Percentiles rank a stretch among this genome's conserved stretches.
Evolutionary conservation across 1,284 basidiomycete species (phyloP).

Genomic region (Xerocomus nothofagi): DNA sequence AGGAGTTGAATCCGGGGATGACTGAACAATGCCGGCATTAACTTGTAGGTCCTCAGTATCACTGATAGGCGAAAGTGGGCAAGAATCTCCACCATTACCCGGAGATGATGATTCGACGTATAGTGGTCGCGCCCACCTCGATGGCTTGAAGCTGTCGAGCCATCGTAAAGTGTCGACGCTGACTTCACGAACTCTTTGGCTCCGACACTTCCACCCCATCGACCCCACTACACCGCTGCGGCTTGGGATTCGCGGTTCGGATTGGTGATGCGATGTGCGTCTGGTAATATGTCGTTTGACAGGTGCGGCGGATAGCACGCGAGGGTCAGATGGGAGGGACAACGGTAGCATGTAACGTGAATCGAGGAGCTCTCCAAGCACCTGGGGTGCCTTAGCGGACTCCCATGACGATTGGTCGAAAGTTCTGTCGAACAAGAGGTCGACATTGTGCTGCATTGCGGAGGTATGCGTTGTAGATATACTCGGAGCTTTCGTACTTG

Average conservation of each 20-base stretch:
- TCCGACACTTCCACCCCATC: slow-evolving; percentile 57
- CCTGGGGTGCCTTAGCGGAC: slow-evolving; percentile 74
- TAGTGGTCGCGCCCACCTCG: slow-evolving; percentile 39
- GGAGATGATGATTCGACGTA: slow-evolving; percentile 36
- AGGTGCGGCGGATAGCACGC: slow-evolving; percentile 72
- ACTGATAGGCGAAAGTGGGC: slow-evolving; percentile 19
- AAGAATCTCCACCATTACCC: slow-evolving; percentile 39
- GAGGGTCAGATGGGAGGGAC: slow-evolving; percentile 76
- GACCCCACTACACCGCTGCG: slow-evolving; percentile 41
- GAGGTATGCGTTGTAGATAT: slow-evolving; percentile 39
- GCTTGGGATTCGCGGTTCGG: slow-evolving; percentile 41
- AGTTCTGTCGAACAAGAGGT: slow-evolving; percentile 73
- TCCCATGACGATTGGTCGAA: slow-evolving; percentile 70
- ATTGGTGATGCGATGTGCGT: slow-evolving; percentile 30
- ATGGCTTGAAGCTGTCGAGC: slow-evolving; percentile 60
- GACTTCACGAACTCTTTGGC: slow-evolving; percentile 60
- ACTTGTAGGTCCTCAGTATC: slow-evolving; percentile 30
- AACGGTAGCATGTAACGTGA: slow-evolving; percentile 92
- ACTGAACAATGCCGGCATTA: slow-evolving; percentile 39
- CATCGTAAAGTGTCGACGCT: slow-evolving; percentile 59
- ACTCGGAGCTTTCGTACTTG: slow-evolving; percentile 29
- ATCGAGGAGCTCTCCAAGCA: slow-evolving; percentile 85
- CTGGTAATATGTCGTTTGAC: slow-evolving; percentile 39
- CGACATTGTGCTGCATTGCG: slow-evolving; percentile 59
- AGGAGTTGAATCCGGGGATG: slow-evolving; percentile 52